phyloP scores from a whole-genome alignment of 139 green algal genomes.

The Chlorella sp. region DNA sequence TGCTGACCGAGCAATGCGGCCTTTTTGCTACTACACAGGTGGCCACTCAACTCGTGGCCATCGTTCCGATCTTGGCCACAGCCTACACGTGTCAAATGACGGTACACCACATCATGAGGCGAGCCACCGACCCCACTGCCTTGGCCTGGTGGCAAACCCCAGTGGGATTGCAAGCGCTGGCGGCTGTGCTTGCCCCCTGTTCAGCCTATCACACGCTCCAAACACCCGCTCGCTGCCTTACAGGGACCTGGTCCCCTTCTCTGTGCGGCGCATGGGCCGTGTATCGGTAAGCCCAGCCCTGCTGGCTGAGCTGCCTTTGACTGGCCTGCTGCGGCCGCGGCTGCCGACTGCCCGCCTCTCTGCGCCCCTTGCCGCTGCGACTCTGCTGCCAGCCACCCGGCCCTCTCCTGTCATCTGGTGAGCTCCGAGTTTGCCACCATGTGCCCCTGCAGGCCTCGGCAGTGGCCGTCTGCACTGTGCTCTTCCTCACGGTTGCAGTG shows the following conservation, averaged over 20 bases:
- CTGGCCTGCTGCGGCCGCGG: not conserved
- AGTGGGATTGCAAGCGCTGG: no score
- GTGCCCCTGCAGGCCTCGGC: not conserved
- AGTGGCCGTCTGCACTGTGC: not conserved
- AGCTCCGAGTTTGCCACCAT: no score
- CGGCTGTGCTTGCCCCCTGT: no score
- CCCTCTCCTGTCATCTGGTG: no score
- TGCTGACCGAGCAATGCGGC: no score
- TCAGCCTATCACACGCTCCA: no score
- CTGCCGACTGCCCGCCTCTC: not conserved
- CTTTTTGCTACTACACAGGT: no score
- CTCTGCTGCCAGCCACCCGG: no score
- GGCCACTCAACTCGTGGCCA: slow-evolving; percentile 18
- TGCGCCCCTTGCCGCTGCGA: not conserved
- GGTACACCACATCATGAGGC: slow-evolving; percentile 17
- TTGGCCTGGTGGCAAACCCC: no score
- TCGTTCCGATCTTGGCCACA: slow-evolving; percentile 31
- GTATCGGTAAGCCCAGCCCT: slow-evolving; percentile 19
- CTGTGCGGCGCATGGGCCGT: not conserved
- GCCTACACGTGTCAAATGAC: slow-evolving; percentile 46
- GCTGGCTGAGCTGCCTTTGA: not conserved
- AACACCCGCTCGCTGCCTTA: no score
- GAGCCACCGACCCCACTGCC: no score
- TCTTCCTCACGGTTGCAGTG: slow-evolving; percentile 17
- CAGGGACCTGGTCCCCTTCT: slow-evolving; percentile 32